Conservation (phyloP, 257 asterid genomes). For the Solanum piurae region DNA sequence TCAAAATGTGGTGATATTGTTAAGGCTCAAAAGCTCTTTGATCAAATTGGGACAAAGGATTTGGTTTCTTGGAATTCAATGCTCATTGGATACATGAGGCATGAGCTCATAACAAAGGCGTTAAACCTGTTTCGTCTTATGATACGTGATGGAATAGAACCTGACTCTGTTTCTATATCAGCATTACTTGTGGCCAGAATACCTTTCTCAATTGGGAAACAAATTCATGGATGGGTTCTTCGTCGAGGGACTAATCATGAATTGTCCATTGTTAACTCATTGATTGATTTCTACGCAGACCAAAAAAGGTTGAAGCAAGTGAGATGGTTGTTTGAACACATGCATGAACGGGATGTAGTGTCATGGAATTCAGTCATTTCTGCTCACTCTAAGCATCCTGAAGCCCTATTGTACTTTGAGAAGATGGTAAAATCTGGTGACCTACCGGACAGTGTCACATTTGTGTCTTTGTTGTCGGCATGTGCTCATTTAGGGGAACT, state of each 20-base stretch:
- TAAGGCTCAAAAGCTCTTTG: constrained; percentile 45
- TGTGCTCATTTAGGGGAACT: constrained; percentile 62
- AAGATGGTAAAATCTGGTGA: constrained; percentile 23
- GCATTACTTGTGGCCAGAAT: constrained; percentile 29
- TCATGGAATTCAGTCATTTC: constrained; percentile 86
- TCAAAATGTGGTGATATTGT: constrained; percentile 78
- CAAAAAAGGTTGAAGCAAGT: constrained; percentile 12
- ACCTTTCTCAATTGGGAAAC: constrained; percentile 21
- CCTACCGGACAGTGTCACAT: constrained; percentile 51
- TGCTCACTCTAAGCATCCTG: constrained; percentile 43
- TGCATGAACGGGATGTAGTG: constrained; percentile 50
- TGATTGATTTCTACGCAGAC: constrained; percentile 53
- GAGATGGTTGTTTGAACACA: constrained; percentile 42
- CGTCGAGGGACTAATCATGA: constrained; percentile 46
- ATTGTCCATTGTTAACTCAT: constrained; percentile 43
- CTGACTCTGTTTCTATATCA: constrained; percentile 51
- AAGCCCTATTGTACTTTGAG: constrained; percentile 49
- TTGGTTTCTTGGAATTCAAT: constrained; percentile 79
- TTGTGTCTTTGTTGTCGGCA: constrained; percentile 48
- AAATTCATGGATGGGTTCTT: constrained; percentile 66
- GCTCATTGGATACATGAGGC: constrained; percentile 55
- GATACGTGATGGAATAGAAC: constrained; percentile 37
- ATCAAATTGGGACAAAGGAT: constrained; percentile 34
- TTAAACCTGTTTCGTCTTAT: constrained; percentile 23
- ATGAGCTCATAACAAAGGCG: constrained; percentile 45